phyloP scores from a whole-genome alignment of 768 basidiomycete species.

The Zangia roseola region DNA sequence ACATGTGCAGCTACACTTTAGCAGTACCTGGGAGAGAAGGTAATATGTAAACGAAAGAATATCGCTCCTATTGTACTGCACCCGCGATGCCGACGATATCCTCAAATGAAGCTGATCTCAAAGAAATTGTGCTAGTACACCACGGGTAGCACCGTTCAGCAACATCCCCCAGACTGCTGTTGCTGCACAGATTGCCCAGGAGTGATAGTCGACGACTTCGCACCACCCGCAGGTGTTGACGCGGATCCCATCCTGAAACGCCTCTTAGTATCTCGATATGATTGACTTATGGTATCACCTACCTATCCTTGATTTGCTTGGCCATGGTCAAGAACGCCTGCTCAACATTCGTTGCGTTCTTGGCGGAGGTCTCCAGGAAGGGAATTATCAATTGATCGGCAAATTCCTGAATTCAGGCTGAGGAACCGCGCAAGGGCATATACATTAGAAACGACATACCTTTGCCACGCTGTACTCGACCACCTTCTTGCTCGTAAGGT shows the following conservation, averaged over 20 bases:
- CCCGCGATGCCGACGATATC: slow-evolving; percentile 28
- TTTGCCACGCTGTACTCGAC: slow-evolving; percentile 88
- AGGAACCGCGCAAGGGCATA: neutral
- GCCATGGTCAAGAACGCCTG: slow-evolving; percentile 99
- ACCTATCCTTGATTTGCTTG: slow-evolving; percentile 94
- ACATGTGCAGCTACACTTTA: slow-evolving; percentile 25
- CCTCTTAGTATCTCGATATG: neutral
- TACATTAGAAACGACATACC: slow-evolving; percentile 39
- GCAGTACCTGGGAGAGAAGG: slow-evolving; percentile 29
- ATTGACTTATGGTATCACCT: slow-evolving; percentile 16
- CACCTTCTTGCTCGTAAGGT: slow-evolving; percentile 95
- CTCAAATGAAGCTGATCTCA: slow-evolving; percentile 17
- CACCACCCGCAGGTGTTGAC: slow-evolving; percentile 67
- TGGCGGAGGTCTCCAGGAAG: slow-evolving; percentile 99
- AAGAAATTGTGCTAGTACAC: slow-evolving; percentile 16
- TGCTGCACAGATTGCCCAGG: slow-evolving; percentile 83
- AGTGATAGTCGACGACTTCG: slow-evolving; percentile 81
- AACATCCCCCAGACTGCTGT: slow-evolving; percentile 72
- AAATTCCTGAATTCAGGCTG: slow-evolving; percentile 64
- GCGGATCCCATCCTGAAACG: slow-evolving; percentile 77
- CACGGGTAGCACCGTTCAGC: slow-evolving; percentile 46
- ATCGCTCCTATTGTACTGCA: slow-evolving; percentile 32
- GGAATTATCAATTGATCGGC: slow-evolving; percentile 92
- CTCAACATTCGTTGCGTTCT: slow-evolving; percentile 98
- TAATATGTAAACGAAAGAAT: slow-evolving; percentile 34